Base-by-base conservation (phyloP, 805 yeast species). In the Saturnispora dispora region DNA sequence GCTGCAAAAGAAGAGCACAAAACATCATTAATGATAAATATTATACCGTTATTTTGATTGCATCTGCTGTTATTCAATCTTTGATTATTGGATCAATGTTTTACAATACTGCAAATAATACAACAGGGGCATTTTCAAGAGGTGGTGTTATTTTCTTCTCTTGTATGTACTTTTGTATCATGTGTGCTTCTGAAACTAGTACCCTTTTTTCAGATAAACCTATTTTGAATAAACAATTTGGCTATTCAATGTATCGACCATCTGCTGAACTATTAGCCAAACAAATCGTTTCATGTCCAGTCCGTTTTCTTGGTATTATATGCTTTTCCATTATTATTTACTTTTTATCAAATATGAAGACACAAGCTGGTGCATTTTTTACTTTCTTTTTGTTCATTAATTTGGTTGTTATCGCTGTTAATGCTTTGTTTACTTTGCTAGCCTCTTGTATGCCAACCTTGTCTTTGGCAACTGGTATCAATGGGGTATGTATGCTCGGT, bases 121-220 rank as follows among this genome's bases (percentile, higher is more conserved):
- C 86, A 0, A 62, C 62, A 8, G 82, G 84, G 50, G 76, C 82
- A 43, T 81, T 77, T 62, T 75, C 80, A 53, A 74, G 86, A 68
- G 81, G 83, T 65, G 85, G 85, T 61, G 66, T 78, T 39, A 66
- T 82, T 64, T 82, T 81, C 67, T 80, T 78, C 61, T 76, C 82
- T 37, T 71, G 80, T 46, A 68, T 82, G 50, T 81, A 75, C 57
- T 81, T 78, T 63, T 79, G 82, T 43, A 72, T 81, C 58, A 75
- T 83, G 49, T 75, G 83, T 10, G 65, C 81, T 53, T 81, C 84
- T 58, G 87, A 81, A 66, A 77, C 82, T 53, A 72, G 82, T 59
- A 64, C 76, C 9, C 68, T 81, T 51, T 82, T 79, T 58, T 77
- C 78, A 53, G 77, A 76, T 52, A 78, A 85, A 68, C 79, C 83